phyloP scores from a whole-genome alignment of 495 filamentous ascomycete genomes.

The Rhypophila decipiens region DNA sequence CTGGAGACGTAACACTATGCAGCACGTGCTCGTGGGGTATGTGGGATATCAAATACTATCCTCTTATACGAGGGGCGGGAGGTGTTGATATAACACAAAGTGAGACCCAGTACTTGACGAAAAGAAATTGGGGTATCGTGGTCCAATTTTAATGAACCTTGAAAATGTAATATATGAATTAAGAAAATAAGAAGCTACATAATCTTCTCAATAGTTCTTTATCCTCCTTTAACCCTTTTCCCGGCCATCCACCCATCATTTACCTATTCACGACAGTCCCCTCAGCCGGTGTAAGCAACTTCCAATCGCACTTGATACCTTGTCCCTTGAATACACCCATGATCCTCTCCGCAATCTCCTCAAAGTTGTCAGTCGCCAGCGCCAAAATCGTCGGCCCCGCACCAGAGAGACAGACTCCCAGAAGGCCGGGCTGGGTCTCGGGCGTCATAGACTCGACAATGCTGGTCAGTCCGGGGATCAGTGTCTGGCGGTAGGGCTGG shows the following conservation, averaged over 20 bases:
- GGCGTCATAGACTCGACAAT: conserved; percentile 83
- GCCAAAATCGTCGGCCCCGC: conserved; percentile 93
- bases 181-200: too few relatives aligned
- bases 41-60: too few relatives aligned
- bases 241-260: too few relatives aligned
- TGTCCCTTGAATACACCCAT: conserved; percentile 54
- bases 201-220: too few relatives aligned
- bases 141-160: too few relatives aligned
- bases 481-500: conserved; percentile 81
- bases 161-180: too few relatives aligned
- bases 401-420: conserved; percentile 89
- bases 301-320: conserved; percentile 75
- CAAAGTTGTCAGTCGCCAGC: conserved; percentile 81
- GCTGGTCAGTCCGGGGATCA: conserved; percentile 88
- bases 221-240: too few relatives aligned
- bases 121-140: too few relatives aligned
- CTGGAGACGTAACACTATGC: too few relatives aligned
- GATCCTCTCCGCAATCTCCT: conserved; percentile 71
- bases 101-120: too few relatives aligned
- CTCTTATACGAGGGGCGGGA: too few relatives aligned
- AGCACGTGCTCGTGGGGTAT: not conserved
- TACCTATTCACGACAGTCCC: conserved; percentile 61
- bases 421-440: conserved; percentile 72
- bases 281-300: conserved; percentile 79
- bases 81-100: not conserved